Evolutionary conservation across 768 basidiomycete genomes (phyloP), one percentile per base, ranked within the genome.

Genomic region (Naematelia encephala): DNA sequence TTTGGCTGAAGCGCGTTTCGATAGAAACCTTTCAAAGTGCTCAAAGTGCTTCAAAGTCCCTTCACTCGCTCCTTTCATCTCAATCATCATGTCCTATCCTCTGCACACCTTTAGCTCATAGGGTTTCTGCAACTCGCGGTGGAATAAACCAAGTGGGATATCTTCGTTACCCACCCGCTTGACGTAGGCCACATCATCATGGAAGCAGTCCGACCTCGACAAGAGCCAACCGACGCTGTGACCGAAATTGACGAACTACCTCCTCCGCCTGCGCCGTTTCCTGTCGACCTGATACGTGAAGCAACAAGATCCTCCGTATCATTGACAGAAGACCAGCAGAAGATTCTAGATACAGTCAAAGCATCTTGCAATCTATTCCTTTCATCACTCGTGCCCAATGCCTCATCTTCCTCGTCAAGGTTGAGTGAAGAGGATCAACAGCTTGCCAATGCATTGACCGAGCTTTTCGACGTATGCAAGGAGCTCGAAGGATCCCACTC

Each of bases 261-360:
- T 25, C 56, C 70, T 21, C 63, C 70, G 4, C 70, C 70, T 26
- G 55, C 26, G n/a, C 67, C 70, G 11, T 72, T 72, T 27, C 70
- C 67, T 0, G 39, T 56, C 12, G 59, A 64, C 16, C 46, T 49
- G 47, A 2, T 63, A 11, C 34, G 44, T 3, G 1, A 25, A 21
- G 39, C 43, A 8, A 8, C 34, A 39, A 39, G 19, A n/a, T 21
- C 42, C 54, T 1, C n/a, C n/a, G n/a, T n/a, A n/a, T n/a, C n/a
- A n/a, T n/a, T n/a, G n/a, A n/a, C n/a, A n/a, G n/a, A n/a, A n/a
- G n/a, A n/a, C n/a, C n/a, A n/a, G n/a, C n/a, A n/a, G n/a, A 16
- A 23, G 39, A n/a, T n/a, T 48, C 30, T 8, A 21, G 16, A 46
- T 11, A 16, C 42, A 10, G 16, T 28, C 27, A 29, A 22, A 21